Evolutionary conservation across 768 basidiomycete genomes (phyloP), one percentile per base, ranked within the genome.

Genomic region (Cystofilobasidium macerans): DNA sequence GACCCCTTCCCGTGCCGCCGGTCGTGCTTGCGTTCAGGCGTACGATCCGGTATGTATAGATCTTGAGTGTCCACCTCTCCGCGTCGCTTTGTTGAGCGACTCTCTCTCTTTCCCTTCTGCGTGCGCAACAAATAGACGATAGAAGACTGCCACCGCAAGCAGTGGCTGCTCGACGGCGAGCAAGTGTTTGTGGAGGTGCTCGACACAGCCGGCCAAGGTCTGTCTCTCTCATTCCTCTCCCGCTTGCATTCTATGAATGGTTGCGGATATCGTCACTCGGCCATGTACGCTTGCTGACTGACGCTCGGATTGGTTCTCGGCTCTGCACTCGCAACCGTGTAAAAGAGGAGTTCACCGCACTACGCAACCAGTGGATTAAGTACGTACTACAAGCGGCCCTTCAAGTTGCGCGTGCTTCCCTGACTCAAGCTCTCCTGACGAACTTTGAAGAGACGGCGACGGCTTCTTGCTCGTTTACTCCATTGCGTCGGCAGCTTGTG

Each of bases 321-420:
- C 43, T 45, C 59, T 18, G 43, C 30, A 20, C 20, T 7, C 40
- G 20, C 36, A 28, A 22, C 57, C 33, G 42, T 32, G 36, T 57
- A 6, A 26, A 76, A 95, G 92, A 97, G 87, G 92, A 95, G 76
- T 97, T 94, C 72, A 90, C 90, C 59, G 92, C 93, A 58, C 81
- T 97, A 70, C 86, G 92, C 71, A 91, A 95, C 80, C 93, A 97
- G 77, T 97, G 92, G 92, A 90, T 95, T 72, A 85, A 92, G 92
- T 94, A 69, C 77, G 75, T 68, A 16, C 26, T 28, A n/a, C n/a
- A n/a, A n/a, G n/a, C n/a, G n/a, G n/a, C n/a, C n/a, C n/a, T n/a
- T n/a, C n/a, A n/a, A n/a, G n/a, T n/a, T n/a, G n/a, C n/a, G n/a
- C n/a, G n/a, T n/a, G n/a, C n/a, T n/a, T n/a, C n/a, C n/a, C n/a